Base-by-base conservation (phyloP, 495 filamentous ascomycete species). In the Xylaria cubensis region DNA sequence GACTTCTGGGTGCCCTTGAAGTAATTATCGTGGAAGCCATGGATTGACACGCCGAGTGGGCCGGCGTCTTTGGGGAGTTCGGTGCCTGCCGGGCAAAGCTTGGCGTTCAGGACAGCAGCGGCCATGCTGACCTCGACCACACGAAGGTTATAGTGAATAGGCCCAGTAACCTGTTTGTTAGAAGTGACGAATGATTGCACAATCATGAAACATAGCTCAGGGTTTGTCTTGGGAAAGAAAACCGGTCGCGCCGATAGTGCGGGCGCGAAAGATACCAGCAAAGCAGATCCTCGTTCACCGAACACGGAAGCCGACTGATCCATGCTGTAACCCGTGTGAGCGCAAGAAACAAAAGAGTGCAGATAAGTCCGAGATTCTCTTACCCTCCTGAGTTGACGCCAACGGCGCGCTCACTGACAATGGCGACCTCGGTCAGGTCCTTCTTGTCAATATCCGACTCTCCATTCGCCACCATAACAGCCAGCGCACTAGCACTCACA, bases 241-340 rank as follows among this genome's bases (percentile, higher is more conserved):
- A 98, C 90, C 21, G 94, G 90, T 46, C 90, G 85, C 32, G 89
- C 94, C 39, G 85, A 83, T 59, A 98, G 90, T n/a, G 82, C 83
- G 3, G 97, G 96, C 67, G 88, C 90, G 85, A 99, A 98, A 56
- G 91, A 92, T 68, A 97, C 95, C 79, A 96, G 94, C 46, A 97
- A 88, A 32, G 96, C 93, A 68, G 90, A 94, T 67, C 93, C 96
- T 64, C 90, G 88, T 75, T 92, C 84, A 3, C 93, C 93, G 81
- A 99, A 96, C 72, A 99, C 95, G 5, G 94, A 97, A 34, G 96
- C 96, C n/a, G 94, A 92, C 82, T 99, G 97, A 80, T 99, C 96
- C 96, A 99, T 98, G 58, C 89, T 91, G 59, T 32, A 59, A 69
- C 42, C 19, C 50, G 21, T 69, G 75, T 78, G 21, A 79, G 73